Evolutionary conservation across 2,329 filamentous ascomycete species (phyloP), one percentile per base, ranked within the genome.

Genomic region (Rasamsonia emersonii): DNA sequence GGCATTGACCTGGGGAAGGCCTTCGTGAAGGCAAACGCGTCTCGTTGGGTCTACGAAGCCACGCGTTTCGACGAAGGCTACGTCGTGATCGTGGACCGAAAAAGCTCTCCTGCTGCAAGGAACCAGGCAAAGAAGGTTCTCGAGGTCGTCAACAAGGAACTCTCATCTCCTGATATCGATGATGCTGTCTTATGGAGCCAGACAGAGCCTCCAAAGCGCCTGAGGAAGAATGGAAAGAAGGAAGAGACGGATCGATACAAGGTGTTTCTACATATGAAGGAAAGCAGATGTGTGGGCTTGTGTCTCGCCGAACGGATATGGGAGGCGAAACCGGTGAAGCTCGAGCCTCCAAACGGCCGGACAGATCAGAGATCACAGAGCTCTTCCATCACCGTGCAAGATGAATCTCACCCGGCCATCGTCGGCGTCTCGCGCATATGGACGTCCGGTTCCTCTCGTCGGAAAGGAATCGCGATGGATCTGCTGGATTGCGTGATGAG

Each of bases 371-470:
- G 24, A 38, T 10, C 18, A 34, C 5, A 30, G 32, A 54, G 57
- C 38, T 64, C 61, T 1, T 64, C 63, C 4, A 58, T 74, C 36
- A 65, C 62, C 2, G 56, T 68, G 20, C 59, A 60, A 31, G 53
- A 58, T 16, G 54, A 61, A 27, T 43, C 58, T 4, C 51, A 64
- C 16, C 55, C 63, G 3, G 73, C 70, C 3, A 59, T 71, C n/a
- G 62, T 79, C 33, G 74, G 75, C 11, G 68, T 82, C 16, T 77
- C 76, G 15, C 67, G 77, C 18, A 75, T 82, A 42, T 82, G 77
- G 77, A 76, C 73, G 0, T 74, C 71, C 5, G 66, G 62, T 4
- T 61, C 65, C 2, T 69, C 72, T 37, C 65, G 76, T 18, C 58
- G 70, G 24, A 65, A 69, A 41, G 73, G 74, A 6, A 67, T 79